Percentiles rank a stretch among this genome's conserved stretches.
Conservation (phyloP, 2,329 filamentous ascomycete species). For the Plectosphaerella plurivora region DNA sequence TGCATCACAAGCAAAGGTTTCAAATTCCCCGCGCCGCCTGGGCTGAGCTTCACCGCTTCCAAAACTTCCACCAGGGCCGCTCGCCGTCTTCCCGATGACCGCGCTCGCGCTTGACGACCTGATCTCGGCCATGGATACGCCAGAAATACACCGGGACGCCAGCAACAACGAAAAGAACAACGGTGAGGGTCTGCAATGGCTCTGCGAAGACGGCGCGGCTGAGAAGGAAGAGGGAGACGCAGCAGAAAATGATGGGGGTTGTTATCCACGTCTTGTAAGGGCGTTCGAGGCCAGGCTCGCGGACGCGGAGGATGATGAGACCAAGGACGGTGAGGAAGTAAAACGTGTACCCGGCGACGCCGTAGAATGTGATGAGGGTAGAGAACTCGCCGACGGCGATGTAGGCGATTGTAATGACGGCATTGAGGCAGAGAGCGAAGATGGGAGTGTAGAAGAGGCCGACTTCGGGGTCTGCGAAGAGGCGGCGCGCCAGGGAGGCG, state of each 20-base stretch:
- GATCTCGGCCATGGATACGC: slow-evolving; percentile 66
- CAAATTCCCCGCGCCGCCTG: neutral
- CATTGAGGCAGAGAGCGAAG: slow-evolving; percentile 82
- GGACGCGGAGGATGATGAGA: slow-evolving; percentile 82
- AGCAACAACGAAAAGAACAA: slow-evolving; percentile 76
- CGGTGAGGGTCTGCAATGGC: slow-evolving; percentile 83
- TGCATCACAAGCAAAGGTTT: too few relatives aligned
- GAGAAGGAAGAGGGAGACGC: slow-evolving; percentile 88
- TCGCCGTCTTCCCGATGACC: slow-evolving; percentile 17
- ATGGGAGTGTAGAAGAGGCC: slow-evolving; percentile 93
- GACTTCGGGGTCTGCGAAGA: slow-evolving; percentile 71
- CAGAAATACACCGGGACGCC: slow-evolving; percentile 89
- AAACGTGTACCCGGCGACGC: slow-evolving; percentile 93
- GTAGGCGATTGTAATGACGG: slow-evolving; percentile 67
- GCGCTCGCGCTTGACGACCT: slow-evolving; percentile 37
- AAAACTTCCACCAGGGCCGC: slow-evolving; percentile 56
- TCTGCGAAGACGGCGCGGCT: slow-evolving; percentile 86
- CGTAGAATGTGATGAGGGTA: slow-evolving; percentile 93
- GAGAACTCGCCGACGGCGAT: slow-evolving; percentile 84
- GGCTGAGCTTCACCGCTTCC: slow-evolving; percentile 34
- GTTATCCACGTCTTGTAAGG: slow-evolving; percentile 96
- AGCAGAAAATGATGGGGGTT: slow-evolving; percentile 97
- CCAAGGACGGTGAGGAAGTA: slow-evolving; percentile 96
- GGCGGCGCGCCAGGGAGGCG: slow-evolving; percentile 51
- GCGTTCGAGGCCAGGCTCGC: slow-evolving; percentile 80